Base-by-base conservation (phyloP, 257 asterid genomes). In the Solanum ossicruentum region DNA sequence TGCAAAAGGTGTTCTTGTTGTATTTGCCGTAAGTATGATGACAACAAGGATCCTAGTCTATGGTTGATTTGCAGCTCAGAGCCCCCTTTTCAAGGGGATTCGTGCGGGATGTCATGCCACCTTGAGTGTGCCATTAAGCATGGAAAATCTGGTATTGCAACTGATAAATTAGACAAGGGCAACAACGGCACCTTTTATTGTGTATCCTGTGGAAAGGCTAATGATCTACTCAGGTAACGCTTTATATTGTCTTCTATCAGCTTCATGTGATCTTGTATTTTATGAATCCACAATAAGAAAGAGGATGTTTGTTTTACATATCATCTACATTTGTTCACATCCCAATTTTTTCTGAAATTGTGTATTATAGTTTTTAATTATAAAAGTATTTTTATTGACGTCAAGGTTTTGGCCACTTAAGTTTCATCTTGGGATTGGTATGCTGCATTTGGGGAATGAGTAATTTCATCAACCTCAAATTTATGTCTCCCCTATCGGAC, bases 1-100 rank as follows among this genome's bases (percentile, higher is more conserved):
- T 96, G 99, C 93, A 96, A 91, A 87, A 89, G 99, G 89, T 96
- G 99, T 84, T 93, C 99, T 2, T 96, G 99, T 91, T 96, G 99
- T 93, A 95, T 95, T 85, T 96, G 99, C 85, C 81, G 45, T 43
- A 69, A 90, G 71, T 96, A 91, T 88, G 99, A 96, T 85, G 99
- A 96, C 85, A 96, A 96, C 79, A 96, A 96, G 90, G 99, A 96
- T 88, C 99, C 99, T 12, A 91, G 98, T 87, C 91, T 95, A 71
- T 96, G 99, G 99, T 87, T 96, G 67, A 84, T 85, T 88, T 96
- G 99, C 94, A 90, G 86, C 89, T 93, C 99, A 7, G 99, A 96
- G 57, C 92, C 92, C 86, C 99, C 99, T 5, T 93, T 91, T 88
- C 86, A 73, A 85, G 95, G 94, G 10, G 85, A 86, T 82, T 92